Evolutionary conservation across 768 basidiomycete genomes (phyloP).

Genomic region (Megacollybia marginata): DNA sequence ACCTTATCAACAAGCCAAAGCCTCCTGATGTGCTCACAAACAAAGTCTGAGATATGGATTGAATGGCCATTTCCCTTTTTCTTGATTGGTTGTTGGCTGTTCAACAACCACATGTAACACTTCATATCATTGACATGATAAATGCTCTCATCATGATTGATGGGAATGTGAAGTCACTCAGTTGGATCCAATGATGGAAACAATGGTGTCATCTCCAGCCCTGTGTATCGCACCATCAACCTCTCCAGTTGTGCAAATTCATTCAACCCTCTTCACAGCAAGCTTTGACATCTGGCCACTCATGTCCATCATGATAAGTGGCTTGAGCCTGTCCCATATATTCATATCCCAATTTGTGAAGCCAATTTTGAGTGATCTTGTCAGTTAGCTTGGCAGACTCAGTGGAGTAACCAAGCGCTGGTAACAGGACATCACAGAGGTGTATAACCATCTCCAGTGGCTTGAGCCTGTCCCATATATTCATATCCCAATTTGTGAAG

Average conservation of each 20-base stretch:
- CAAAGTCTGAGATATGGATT: constrained; percentile 14
- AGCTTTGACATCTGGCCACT: constrained; percentile 13
- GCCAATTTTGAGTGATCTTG: too few relatives aligned
- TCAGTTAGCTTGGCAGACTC: too few relatives aligned
- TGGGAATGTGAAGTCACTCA: constrained; percentile 7
- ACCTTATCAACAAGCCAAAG: constrained; percentile 8
- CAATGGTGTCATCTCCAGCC: not conserved
- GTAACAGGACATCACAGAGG: too few relatives aligned
- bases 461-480: too few relatives aligned
- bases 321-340: constrained; percentile 11
- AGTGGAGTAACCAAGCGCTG: too few relatives aligned
- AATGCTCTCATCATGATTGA: constrained; percentile 15
- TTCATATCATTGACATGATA: constrained; percentile 15
- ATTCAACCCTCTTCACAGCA: constrained; percentile 5
- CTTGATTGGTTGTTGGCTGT: too few relatives aligned
- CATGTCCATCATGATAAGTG: constrained; percentile 14
- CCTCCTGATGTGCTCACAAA: constrained; percentile 10
- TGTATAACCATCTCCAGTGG: too few relatives aligned
- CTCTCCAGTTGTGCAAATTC: not conserved
- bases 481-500: too few relatives aligned
- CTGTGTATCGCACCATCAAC: not conserved
- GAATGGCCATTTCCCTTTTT: too few relatives aligned
- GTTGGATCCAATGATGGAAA: constrained; percentile 8
- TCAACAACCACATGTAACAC: constrained; percentile 9
- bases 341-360: too few relatives aligned